Evolutionary conservation across 495 filamentous ascomycete species (phyloP), one percentile per base, ranked within the genome.

Genomic region (Neurospora sp.): DNA sequence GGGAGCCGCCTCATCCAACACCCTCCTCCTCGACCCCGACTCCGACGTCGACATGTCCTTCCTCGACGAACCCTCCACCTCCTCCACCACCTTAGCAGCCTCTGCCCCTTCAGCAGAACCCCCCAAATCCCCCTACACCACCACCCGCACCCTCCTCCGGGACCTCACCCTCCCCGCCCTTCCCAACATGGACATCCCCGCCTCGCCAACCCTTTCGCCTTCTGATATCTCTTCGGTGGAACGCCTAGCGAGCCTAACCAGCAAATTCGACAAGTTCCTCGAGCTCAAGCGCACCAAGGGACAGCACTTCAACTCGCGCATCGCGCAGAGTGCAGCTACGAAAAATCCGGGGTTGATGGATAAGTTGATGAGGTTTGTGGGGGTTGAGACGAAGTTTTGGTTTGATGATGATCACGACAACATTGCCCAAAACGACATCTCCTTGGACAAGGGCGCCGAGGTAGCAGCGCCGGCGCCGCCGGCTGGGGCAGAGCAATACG

Each of bases 281-380:
- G 85, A 87, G 35, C 85, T 98, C 61, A 99, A 98, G 81, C 78
- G 79, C 59, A 90, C 89, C 70, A 89, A 93, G 75, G 93, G 92
- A 3, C 84, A 93, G 39, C 96, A 99, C 82, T 98, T 99, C 85
- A 98, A 99, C 80, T 85, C 90, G 73, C 91, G 93, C 70, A 84
- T 98, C 1, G 88, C 90, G 27, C 84, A 83, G 47, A 92, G 91
- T 3, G 83, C 88, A 1, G 90, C 92, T 0, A 82, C 97, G 45
- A 89, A 89, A 69, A 97, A 98, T 78, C 96, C 96, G 31, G 91
- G 88, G 39, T 82, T 97, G 20, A 82, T 92, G 73, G 87, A 89
- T 45, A 95, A 95, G 75, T 85, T 98, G 78, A 89, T 94, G 82
- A 86, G 85, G 8, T 97, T 96, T 83, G 91, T 91, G 6, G 94